Conservation (phyloP, 176 grass and related monocot species). For the Rhipidocladum racemiflorum region DNA sequence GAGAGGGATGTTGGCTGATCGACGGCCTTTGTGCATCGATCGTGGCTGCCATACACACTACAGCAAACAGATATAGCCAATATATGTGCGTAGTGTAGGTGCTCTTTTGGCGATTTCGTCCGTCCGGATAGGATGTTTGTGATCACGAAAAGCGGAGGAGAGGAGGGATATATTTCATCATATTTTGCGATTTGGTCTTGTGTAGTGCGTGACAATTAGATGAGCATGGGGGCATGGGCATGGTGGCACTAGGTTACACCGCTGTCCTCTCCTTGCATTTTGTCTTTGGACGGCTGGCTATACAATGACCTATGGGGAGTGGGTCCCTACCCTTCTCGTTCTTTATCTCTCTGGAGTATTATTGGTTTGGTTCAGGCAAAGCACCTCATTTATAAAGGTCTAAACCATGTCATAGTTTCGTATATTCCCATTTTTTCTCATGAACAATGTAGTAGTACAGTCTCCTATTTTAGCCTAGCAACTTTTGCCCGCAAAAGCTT, state of each 20-base stretch:
- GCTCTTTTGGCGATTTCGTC: neutral
- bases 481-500: neutral
- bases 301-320: neutral
- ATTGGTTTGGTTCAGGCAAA: neutral
- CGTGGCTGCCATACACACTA: no score
- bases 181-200: neutral
- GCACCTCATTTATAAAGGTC: neutral
- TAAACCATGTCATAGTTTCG: neutral
- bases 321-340: no score
- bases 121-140: neutral
- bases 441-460: neutral
- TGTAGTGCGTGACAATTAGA: neutral
- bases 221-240: neutral
- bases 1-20: no score
- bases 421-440: neutral
- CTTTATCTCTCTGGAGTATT: no score
- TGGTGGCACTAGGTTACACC: neutral
- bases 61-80: no score
- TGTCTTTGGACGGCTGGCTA: no score
- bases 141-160: neutral
- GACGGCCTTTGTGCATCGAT: no score
- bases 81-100: no score
- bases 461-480: neutral
- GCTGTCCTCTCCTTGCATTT: neutral
- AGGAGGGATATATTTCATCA: neutral